A percentile compares a stretch with the other conserved stretches of the same genome.
Conservation (phyloP, 78 protist genomes). For the Chrysochromulina parva region DNA sequence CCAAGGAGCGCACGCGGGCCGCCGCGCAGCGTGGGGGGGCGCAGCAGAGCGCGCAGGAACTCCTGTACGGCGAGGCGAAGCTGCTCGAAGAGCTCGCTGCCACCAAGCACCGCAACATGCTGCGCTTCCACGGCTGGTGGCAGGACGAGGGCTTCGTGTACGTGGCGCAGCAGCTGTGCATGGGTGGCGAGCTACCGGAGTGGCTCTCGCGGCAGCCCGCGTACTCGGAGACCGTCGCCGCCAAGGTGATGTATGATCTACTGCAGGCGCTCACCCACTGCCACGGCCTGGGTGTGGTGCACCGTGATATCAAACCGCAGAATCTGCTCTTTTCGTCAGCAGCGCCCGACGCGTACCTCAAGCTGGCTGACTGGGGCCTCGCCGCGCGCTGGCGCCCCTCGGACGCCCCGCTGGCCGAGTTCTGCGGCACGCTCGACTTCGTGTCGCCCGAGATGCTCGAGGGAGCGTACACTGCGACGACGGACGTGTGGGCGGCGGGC, state of each 20-base stretch:
- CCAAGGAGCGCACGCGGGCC: conserved; percentile 44
- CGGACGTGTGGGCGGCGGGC: conserved; percentile 10
- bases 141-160: background rate
- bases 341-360: background rate
- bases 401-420: background rate
- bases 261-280: background rate
- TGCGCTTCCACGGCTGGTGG: background rate
- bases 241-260: background rate
- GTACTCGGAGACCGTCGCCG: background rate
- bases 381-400: conserved; percentile 55
- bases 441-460: background rate
- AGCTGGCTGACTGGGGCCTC: conserved; percentile 65
- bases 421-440: conserved; percentile 13
- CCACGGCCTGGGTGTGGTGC: background rate
- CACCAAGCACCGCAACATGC: conserved; percentile 53
- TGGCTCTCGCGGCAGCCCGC: background rate
- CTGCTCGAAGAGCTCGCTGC: conserved; percentile 91
- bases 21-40: background rate
- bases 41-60: background rate
- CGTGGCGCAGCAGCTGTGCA: background rate
- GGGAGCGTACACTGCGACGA: background rate
- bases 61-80: conserved; percentile 46
- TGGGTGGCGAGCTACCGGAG: background rate
- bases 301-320: conserved; percentile 15
- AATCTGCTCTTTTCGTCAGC: background rate